phyloP scores from a whole-genome alignment of 2,329 filamentous ascomycete genomes.

The Colletotrichum tabaci region DNA sequence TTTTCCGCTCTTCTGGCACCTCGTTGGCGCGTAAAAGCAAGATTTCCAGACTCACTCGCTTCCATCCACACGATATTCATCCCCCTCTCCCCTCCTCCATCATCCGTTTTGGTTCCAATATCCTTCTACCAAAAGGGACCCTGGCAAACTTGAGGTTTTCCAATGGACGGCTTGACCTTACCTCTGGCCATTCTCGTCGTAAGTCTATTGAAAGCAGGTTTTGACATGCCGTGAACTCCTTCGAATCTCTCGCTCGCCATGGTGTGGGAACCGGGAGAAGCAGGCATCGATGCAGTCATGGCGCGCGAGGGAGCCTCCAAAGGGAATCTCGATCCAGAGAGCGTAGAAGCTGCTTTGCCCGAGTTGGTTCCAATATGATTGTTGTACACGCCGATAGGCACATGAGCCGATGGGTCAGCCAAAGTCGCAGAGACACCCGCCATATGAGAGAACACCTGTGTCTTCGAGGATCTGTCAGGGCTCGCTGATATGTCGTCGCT shows the following conservation, averaged over 20 bases:
- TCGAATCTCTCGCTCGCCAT: neutral
- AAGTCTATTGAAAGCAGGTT: slow-evolving; percentile 32
- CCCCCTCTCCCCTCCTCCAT: neutral
- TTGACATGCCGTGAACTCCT: slow-evolving; percentile 23
- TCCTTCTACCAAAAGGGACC: slow-evolving; percentile 24
- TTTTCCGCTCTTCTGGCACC: neutral
- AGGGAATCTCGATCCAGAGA: neutral
- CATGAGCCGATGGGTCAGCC: neutral
- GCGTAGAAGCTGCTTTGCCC: neutral
- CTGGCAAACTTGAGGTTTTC: neutral
- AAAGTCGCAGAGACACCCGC: neutral
- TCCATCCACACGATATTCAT: neutral
- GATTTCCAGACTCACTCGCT: too few relatives aligned
- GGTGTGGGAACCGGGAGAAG: neutral
- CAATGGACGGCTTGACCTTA: neutral
- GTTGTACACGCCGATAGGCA: slow-evolving; percentile 1
- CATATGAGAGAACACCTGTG: neutral
- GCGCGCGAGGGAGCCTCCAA: neutral
- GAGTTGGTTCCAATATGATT: slow-evolving; percentile 5
- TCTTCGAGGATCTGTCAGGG: neutral
- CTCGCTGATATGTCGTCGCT: neutral
- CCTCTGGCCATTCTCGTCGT: slow-evolving; percentile 6
- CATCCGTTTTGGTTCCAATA: neutral
- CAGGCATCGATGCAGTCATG: neutral
- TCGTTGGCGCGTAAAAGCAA: neutral